Percentiles rank a stretch among this genome's conserved stretches.
Evolutionary conservation across 306 rosid species (phyloP).

Genomic region (Myrica gale): DNA sequence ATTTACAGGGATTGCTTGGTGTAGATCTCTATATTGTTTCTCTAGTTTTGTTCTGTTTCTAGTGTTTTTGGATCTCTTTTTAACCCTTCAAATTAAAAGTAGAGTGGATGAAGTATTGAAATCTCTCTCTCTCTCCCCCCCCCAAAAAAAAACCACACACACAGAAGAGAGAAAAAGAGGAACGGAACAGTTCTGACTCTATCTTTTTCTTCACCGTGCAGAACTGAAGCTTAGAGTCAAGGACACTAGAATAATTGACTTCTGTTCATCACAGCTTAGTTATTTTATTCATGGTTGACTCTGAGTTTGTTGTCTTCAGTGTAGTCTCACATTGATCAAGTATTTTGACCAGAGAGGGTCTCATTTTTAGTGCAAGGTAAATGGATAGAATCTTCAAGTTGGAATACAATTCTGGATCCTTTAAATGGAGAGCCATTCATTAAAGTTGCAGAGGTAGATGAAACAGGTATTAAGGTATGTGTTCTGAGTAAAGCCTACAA

Average conservation of each 20-base stretch:
- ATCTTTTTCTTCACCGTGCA: background rate
- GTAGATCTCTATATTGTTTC: background rate
- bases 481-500: constrained; percentile 2
- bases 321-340: background rate
- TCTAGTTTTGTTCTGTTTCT: background rate
- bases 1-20: too few species aligned
- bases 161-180: too few species aligned
- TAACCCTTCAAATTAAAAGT: background rate
- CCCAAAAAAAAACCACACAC: background rate
- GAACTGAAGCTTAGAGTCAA: background rate
- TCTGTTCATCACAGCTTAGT: constrained; percentile 8
- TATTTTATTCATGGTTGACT: background rate
- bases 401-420: constrained; percentile 79
- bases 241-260: background rate
- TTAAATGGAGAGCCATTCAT: constrained; percentile 94
- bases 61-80: background rate
- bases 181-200: background rate
- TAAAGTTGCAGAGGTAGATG: constrained; percentile 84
- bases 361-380: constrained; percentile 84
- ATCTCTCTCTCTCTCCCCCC: background rate
- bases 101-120: background rate
- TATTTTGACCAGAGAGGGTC: constrained; percentile 6
- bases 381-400: constrained; percentile 64
- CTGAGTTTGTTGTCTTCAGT: constrained; percentile 13
- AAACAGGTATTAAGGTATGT: constrained; percentile 71